These are phyloP conservation scores for Nakazawaea populi DNA, from an alignment of 805 yeast genomes.

Conservation along the genomic window DNA sequence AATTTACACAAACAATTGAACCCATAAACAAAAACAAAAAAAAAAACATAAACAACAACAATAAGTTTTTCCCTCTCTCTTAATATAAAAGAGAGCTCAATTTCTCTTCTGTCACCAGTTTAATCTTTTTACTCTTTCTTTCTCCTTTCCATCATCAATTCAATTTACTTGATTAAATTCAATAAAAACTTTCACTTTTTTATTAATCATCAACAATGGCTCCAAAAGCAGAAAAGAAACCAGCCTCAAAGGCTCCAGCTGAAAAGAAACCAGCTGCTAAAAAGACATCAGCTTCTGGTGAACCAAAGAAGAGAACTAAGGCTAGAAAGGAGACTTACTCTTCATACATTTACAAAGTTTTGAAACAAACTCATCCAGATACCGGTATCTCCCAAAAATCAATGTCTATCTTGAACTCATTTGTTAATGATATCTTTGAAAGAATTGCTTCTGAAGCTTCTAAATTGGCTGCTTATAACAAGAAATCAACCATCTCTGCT, in stretches of 20 bases:
- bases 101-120: too few relatives aligned
- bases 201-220: conserved; percentile 40
- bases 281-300: conserved; percentile 80
- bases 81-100: not conserved
- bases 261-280: conserved; percentile 92
- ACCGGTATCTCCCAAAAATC: conserved; percentile 99
- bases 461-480: conserved; percentile 97
- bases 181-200: conserved; percentile 1
- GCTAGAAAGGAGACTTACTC: conserved; percentile 97
- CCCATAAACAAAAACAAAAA: not conserved
- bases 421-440: conserved; percentile 96
- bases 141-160: conserved; percentile 10
- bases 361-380: conserved; percentile 98
- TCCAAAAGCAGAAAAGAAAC: conserved; percentile 55
- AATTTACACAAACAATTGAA: conserved; percentile 6
- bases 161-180: conserved; percentile 10
- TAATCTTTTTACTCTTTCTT: not conserved
- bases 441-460: conserved; percentile 98
- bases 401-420: conserved; percentile 98
- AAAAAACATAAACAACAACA: not conserved
- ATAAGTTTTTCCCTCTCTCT: not conserved
- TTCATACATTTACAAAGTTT: conserved; percentile 96
- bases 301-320: conserved; percentile 88
- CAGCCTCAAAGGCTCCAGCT: conserved; percentile 96
- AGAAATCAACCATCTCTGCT: conserved; percentile 95